Base-by-base conservation (phyloP, 768 basidiomycete genomes). In the Mycena filopes region DNA sequence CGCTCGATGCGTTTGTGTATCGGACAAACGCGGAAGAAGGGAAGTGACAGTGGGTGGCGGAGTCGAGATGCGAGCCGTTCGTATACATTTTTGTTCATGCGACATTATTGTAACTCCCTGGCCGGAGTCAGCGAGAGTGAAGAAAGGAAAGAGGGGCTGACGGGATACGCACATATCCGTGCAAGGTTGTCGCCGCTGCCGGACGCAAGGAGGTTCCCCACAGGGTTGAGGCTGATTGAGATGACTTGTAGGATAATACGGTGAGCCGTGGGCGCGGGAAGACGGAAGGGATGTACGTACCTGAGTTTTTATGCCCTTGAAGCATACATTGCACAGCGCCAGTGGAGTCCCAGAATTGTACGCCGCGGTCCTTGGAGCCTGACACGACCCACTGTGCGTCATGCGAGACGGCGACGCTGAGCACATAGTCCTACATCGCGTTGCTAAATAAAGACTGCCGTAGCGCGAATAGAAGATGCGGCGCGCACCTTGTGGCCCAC, bases 351-450 rank as follows among this genome's bases (percentile, higher is more conserved):
- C 93, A 95, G 75, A 97, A 95, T 76, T 97, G 94, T 56, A 99
- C 95, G 2, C 95, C 93, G 18, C 98, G 91, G 76, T 99, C 98
- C 79, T 98, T 98, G 5, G 85, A 86, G 1, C 98, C 97, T 10
- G 94, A 96, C 13, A 98, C 96, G 70, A 99, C 92, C 94, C 95
- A 87, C 66, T 94, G 89, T 4, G 94, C 93, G 77, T 98, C 96
- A 68, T 95, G 92, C 47, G 94, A 95, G 55, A 96, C 93, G 12
- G 58, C 73, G 1, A 76, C 73, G 18, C 72, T 75, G 25, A 76
- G 70, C 12, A 76, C 74, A 47, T 76, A 78, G 56, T 78, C 75
- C 76, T 78, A 31, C 50, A 33, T 20, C 33, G 33, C 46, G 25
- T 55, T 33, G 21, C 36, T 41, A 41, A 31, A 43, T 13, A 43